Conservation (phyloP, 2,329 filamentous ascomycete genomes). For the Ophiostoma sp. region DNA sequence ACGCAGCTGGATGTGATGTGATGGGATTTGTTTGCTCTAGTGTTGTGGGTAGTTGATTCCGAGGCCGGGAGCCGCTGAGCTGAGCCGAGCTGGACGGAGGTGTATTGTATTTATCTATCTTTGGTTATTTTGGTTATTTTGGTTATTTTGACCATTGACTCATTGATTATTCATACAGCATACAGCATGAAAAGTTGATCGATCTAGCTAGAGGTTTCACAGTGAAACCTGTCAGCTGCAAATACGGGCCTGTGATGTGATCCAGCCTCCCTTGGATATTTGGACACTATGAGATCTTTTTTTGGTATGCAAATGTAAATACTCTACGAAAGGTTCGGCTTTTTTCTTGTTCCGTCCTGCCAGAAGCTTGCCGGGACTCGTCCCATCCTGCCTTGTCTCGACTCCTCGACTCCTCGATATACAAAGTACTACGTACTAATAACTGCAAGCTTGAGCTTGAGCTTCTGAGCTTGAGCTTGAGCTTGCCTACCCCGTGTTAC, state of each 20-base stretch:
- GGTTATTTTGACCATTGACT: neutral
- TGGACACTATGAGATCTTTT: neutral
- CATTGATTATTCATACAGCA: neutral
- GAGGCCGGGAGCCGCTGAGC: neutral
- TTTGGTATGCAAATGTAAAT: neutral
- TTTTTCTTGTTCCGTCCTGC: slow-evolving; percentile 1
- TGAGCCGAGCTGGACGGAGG: neutral
- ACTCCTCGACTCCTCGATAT: neutral
- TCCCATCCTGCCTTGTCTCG: neutral
- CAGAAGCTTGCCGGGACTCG: neutral
- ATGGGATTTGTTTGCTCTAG: neutral
- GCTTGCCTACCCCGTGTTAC: neutral
- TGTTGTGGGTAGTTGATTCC: too few species aligned
- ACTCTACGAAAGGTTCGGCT: neutral
- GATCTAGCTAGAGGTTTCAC: neutral
- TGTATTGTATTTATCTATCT: neutral
- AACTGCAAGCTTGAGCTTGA: too few species aligned
- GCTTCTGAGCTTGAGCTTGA: too few species aligned
- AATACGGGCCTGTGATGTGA: neutral
- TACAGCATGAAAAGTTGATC: too few species aligned
- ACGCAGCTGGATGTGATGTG: slow-evolving; percentile 6
- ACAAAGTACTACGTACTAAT: too few species aligned
- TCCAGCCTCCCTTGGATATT: neutral
- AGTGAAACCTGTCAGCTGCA: slow-evolving; percentile 6
- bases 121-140: neutral